Conservation (phyloP, 2,329 filamentous ascomycete genomes). For the Eutypella sp. region DNA sequence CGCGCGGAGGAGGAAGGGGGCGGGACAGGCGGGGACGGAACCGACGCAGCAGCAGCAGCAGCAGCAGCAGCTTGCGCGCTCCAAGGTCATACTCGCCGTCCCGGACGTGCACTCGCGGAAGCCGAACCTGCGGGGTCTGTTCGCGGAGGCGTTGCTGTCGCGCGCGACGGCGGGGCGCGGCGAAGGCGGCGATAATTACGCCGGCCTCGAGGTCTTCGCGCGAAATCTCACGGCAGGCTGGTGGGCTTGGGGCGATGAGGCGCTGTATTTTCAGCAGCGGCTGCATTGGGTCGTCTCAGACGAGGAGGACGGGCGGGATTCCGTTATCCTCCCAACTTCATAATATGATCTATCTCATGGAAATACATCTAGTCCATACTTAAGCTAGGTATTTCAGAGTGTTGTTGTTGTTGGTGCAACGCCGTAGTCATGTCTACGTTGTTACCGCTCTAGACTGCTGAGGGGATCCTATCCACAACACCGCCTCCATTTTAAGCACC, state of each 20-base stretch:
- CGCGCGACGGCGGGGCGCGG: too few relatives aligned
- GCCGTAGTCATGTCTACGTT: too few relatives aligned
- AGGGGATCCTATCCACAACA: too few relatives aligned
- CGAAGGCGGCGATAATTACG: slow-evolving; percentile 43
- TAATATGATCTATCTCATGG: too few relatives aligned
- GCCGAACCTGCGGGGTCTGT: slow-evolving; percentile 60
- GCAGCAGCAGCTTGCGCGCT: slow-evolving; percentile 6
- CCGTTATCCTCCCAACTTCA: too few relatives aligned
- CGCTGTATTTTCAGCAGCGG: slow-evolving; percentile 61
- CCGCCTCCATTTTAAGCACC: too few relatives aligned
- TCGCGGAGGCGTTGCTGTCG: slow-evolving; percentile 52
- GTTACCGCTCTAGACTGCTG: too few relatives aligned
- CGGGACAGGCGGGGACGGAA: too few relatives aligned
- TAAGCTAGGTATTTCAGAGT: too few relatives aligned
- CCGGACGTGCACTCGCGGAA: slow-evolving; percentile 77
- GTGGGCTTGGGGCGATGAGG: slow-evolving; percentile 76
- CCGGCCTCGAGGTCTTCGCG: slow-evolving; percentile 71
- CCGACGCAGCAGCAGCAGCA: slow-evolving; percentile 19
- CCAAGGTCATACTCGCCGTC: slow-evolving; percentile 61
- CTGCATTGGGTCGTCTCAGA: slow-evolving; percentile 40
- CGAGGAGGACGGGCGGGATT: too few relatives aligned
- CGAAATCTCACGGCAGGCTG: slow-evolving; percentile 69
- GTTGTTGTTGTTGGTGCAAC: too few relatives aligned
- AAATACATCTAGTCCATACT: too few relatives aligned
- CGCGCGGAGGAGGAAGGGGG: slow-evolving; percentile 40